Base-by-base conservation (phyloP, 768 basidiomycete genomes). In the Suillus paluster region DNA sequence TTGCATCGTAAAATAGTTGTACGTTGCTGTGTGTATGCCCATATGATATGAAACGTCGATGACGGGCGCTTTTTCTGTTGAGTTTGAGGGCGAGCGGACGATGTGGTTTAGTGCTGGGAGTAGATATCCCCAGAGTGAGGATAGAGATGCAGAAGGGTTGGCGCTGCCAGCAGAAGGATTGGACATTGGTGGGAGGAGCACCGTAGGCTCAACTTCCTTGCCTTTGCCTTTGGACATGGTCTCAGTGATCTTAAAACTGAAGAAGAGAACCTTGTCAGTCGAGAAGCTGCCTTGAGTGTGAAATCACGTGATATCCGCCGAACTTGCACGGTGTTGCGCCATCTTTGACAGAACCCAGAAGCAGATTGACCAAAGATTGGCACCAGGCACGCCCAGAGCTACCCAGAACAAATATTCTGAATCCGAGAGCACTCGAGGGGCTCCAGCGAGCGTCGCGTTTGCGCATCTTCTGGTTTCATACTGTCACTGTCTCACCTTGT, bases 1-100 rank as follows among this genome's bases (percentile, higher is more conserved):
- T 72, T 85, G 84, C n/a, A 83, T 72, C 58, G 84, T 85, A 70
- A 87, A 85, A 84, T 91, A 92, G 78, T 91, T 90, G 80, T 92
- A 92, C 60, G 86, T 86, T n/a, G 90, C 88, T 21, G 90, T 90
- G 73, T 92, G 89, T 44, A 92, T 87, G 62, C 89, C 89, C 71
- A 89, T 85, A 69, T 91, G 90, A 66, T 90, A 89, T 30, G 77
- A 82, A 60, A 89, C 81, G 65, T 91, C 90, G 67, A 92, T 86
- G 14, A 87, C 78, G 39, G 91, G 90, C 7, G 88, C 85, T 71
- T 88, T 90, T 64, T 78, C 74, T 56, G 78, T 66, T 64, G 81
- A 79, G 70, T 88, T 86, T 34, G 84, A 83, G 33, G 89, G 83
- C n/a, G 84, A 84, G 65, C 87, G 87, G 61, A 92, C 78, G 70